Conservation (phyloP, 2,329 filamentous ascomycete genomes). For the Thermoascus crustaceus region DNA sequence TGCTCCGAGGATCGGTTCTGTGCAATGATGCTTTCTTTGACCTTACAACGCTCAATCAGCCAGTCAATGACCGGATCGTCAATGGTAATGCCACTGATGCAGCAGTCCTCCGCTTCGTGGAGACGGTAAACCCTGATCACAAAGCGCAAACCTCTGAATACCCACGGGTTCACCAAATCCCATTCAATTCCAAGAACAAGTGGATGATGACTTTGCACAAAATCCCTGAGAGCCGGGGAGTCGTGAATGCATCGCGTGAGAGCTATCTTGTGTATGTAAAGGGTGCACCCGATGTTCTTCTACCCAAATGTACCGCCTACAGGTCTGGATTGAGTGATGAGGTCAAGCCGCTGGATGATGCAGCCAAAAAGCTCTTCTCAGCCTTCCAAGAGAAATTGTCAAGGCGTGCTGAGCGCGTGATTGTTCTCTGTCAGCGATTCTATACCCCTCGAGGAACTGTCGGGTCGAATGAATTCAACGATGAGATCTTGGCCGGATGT, state of each 20-base stretch:
- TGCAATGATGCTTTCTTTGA: slow-evolving; percentile 74
- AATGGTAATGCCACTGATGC: slow-evolving; percentile 72
- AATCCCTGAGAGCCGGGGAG: slow-evolving; percentile 22
- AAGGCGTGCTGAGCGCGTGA: slow-evolving; percentile 59
- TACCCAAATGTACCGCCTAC: slow-evolving; percentile 55
- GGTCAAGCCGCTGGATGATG: slow-evolving; percentile 43
- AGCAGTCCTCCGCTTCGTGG: slow-evolving; percentile 63
- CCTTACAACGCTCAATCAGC: slow-evolving; percentile 51
- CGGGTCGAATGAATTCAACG: slow-evolving; percentile 43
- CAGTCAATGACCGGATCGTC: slow-evolving; percentile 55
- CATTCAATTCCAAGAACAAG: slow-evolving; percentile 80
- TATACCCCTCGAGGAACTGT: slow-evolving; percentile 37
- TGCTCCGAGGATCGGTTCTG: slow-evolving; percentile 56
- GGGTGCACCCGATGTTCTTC: slow-evolving; percentile 66
- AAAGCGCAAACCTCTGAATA: slow-evolving; percentile 50
- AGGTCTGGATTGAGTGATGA: slow-evolving; percentile 50
- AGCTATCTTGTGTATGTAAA: slow-evolving; percentile 50
- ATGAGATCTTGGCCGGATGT: slow-evolving; percentile 39
- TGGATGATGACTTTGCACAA: slow-evolving; percentile 59
- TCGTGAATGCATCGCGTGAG: slow-evolving; percentile 1
- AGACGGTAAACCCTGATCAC: slow-evolving; percentile 52
- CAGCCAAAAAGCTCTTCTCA: slow-evolving; percentile 45
- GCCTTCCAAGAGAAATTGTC: slow-evolving; percentile 60
- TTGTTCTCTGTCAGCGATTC: slow-evolving; percentile 57
- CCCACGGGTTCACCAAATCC: slow-evolving; percentile 59